Base-by-base conservation (phyloP, 345 rosid species). In the Citrus sinensis region DNA sequence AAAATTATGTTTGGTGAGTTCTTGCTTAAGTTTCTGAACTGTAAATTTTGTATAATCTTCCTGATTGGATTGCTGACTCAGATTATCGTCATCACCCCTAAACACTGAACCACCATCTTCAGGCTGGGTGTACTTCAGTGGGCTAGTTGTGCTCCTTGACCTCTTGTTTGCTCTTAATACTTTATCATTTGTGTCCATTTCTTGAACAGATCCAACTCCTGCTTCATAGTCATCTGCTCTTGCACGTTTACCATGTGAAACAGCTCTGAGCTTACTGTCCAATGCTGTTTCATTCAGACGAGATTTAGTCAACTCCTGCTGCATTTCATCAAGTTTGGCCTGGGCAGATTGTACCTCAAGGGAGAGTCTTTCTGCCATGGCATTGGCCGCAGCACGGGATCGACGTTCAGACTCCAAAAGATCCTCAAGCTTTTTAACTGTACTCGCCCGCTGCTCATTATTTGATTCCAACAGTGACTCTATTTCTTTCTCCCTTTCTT, bases 401-500 rank as follows among this genome's bases (percentile, higher is more conserved):
- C 83, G 89, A 25, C 98, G 91, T 81, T 97, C 99, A 61, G 86
- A 88, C 73, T 94, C 97, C 80, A 97, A 82, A 59, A 94, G 96
- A 78, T 88, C 86, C 79, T 94, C 87, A 75, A 97, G 97, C 30
- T 84, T 90, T 84, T 94, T 86, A 27, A 97, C 99, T 13, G 91
- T 92, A 80, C 78, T 87, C 10, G 97, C 88, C 75, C 98, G 91
- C 82, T 93, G 93, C 81, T 85, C 92, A 77, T 94, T 94, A 82
- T 93, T 94, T 71, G 79, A 78, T 80, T 87, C 89, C 87, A 97
- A 71, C 66, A 94, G 83, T 1, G 86, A 89, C 79, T 92, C 98
- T n/a, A 97, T 94, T 86, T 97, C 98, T 85, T 86, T 92, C 89
- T 94, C 98, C 80, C 98, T 85, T 84, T 94, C 98, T 81, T 89